phyloP scores from a whole-genome alignment of 1,139 yeast species.

The Scheffersomyces parashehatae region DNA sequence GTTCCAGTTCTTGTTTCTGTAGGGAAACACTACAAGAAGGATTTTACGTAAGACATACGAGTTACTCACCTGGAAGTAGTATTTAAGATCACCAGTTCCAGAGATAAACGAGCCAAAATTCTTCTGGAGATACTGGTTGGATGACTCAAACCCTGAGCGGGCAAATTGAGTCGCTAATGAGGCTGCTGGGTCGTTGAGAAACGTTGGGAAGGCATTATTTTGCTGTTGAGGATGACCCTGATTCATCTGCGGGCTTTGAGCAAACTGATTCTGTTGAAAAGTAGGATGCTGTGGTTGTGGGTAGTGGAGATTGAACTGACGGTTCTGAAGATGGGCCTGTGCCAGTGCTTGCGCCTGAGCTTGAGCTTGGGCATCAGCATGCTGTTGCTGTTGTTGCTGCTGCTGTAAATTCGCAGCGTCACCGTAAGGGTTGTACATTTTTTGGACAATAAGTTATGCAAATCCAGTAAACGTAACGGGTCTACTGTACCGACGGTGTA shows the following conservation, averaged over 20 bases:
- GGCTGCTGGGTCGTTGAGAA: slow-evolving; percentile 78
- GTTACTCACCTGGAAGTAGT: slow-evolving; percentile 91
- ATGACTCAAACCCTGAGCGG: slow-evolving; percentile 71
- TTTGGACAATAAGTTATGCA: too few species aligned
- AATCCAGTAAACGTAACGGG: too few species aligned
- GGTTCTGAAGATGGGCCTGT: slow-evolving; percentile 6
- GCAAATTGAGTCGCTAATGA: slow-evolving; percentile 90
- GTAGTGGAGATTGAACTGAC: slow-evolving; percentile 26
- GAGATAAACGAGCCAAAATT: slow-evolving; percentile 61
- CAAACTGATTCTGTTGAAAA: slow-evolving; percentile 13
- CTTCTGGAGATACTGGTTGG: slow-evolving; percentile 73
- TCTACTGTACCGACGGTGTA: too few species aligned
- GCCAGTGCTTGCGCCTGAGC: slow-evolving; percentile 9
- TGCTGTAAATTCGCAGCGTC: slow-evolving; percentile 15
- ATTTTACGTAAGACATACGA: slow-evolving; percentile 78
- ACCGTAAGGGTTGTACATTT: slow-evolving; percentile 52
- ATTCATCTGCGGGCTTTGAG: slow-evolving; percentile 13
- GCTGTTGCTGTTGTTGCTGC: slow-evolving; percentile 11
- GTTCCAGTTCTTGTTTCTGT: slow-evolving; percentile 78
- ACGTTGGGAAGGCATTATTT: slow-evolving; percentile 10
- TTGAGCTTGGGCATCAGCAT: neutral
- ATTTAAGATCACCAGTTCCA: slow-evolving; percentile 58
- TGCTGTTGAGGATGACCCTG: slow-evolving; percentile 9
- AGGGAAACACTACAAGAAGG: slow-evolving; percentile 78
- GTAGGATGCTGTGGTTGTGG: slow-evolving; percentile 35